These are phyloP conservation scores for Caryopteris hybrid DNA, from an alignment of 305 asterid species.

Conservation along the genomic window DNA sequence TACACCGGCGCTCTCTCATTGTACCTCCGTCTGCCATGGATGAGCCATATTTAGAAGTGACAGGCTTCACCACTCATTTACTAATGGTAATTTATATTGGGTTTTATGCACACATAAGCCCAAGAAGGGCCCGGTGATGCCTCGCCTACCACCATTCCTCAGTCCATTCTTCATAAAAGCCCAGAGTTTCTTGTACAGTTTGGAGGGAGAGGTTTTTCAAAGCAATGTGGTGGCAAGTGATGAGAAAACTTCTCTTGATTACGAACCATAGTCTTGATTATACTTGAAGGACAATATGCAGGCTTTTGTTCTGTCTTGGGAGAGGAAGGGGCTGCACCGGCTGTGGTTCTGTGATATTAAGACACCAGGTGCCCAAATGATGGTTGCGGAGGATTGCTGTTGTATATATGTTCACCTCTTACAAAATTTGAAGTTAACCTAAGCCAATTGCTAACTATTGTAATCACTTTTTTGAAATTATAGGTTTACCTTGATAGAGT, in stretches of 20 bases:
- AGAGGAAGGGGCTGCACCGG: too few relatives aligned
- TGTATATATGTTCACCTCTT: conserved; percentile 3
- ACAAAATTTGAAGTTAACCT: not conserved
- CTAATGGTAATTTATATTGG: not conserved
- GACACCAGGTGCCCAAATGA: not conserved
- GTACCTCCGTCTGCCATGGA: conserved; percentile 19
- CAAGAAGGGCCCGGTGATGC: conserved; percentile 2
- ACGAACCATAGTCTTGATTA: not conserved
- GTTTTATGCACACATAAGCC: conserved; percentile 21
- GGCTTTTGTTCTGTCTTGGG: not conserved
- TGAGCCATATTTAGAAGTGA: not conserved
- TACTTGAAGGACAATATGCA: not conserved
- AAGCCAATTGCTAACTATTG: not conserved
- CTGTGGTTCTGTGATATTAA: too few relatives aligned
- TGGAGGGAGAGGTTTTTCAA: conserved; percentile 1
- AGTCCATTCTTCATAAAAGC: conserved; percentile 16
- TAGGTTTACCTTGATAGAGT: not conserved
- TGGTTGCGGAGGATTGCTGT: not conserved
- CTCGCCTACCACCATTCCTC: not conserved
- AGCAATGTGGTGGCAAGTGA: conserved; percentile 4
- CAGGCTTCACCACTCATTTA: not conserved
- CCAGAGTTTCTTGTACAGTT: conserved; percentile 35
- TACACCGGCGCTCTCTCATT: not conserved
- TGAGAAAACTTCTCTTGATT: not conserved
- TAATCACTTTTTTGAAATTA: not conserved